Percentiles rank a stretch among this genome's conserved stretches.
Conservation (phyloP, 2,329 filamentous ascomycete genomes). For the Simplicillium aogashimaense region DNA sequence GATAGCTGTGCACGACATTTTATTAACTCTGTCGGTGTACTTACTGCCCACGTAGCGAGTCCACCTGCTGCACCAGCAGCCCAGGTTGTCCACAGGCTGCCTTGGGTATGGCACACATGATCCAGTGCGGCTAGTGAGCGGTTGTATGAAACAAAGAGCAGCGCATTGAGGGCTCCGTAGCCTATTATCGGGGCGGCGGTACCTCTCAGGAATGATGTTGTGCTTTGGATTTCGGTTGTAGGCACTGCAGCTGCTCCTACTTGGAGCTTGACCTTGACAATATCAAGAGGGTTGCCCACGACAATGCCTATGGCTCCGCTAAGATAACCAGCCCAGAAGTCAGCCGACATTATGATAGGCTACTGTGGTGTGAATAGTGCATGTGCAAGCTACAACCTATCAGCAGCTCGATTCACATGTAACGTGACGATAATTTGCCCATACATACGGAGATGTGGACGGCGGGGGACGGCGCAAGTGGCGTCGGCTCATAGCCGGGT, state of each 20-base stretch:
- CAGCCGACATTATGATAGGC: conserved; percentile 63
- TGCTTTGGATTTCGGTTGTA: conserved; percentile 19
- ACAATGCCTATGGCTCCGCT: conserved; percentile 80
- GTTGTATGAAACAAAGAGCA: conserved; percentile 88
- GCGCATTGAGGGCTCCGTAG: conserved; percentile 82
- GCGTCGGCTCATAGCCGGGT: no score
- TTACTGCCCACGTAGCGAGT: conserved; percentile 75
- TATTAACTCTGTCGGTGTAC: conserved; percentile 80
- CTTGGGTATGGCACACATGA: conserved; percentile 18
- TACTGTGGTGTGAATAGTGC: neutral
- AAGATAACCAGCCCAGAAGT: conserved; percentile 90
- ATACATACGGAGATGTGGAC: no score
- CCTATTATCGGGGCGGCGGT: conserved; percentile 78
- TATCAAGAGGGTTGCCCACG: conserved; percentile 77
- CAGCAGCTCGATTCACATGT: no score
- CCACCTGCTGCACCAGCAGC: conserved; percentile 72
- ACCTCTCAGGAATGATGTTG: conserved; percentile 43
- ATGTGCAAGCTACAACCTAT: neutral
- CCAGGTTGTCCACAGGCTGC: conserved; percentile 60
- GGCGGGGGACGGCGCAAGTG: no score
- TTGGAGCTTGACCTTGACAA: conserved; percentile 59
- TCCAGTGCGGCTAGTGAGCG: conserved; percentile 60
- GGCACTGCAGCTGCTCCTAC: conserved; percentile 26
- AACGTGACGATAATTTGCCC: no score
- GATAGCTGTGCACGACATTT: conserved; percentile 78